Conservation (phyloP, 768 basidiomycete genomes). For the Tylopilus balloui region DNA sequence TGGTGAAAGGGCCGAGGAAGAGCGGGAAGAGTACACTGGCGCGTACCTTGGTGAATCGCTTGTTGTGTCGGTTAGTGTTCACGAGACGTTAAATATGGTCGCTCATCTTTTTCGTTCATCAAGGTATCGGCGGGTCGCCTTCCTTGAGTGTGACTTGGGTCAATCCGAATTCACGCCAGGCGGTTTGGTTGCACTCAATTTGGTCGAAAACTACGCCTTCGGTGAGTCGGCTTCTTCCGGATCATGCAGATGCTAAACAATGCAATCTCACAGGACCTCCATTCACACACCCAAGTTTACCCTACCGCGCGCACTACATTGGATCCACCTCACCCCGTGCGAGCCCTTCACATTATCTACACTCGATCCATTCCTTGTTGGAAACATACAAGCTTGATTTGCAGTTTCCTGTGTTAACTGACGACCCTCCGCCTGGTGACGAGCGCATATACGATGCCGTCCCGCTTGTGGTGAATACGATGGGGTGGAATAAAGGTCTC, state of each 20-base stretch:
- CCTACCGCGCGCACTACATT: conserved; percentile 73
- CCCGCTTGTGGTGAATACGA: conserved; percentile 90
- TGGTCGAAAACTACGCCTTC: conserved; percentile 63
- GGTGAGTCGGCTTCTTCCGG: conserved; percentile 40
- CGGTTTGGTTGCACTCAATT: conserved; percentile 76
- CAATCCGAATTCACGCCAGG: conserved; percentile 92
- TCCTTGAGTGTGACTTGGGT: conserved; percentile 87
- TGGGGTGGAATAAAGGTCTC: conserved; percentile 95
- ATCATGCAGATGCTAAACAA: neutral
- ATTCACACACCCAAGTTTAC: conserved; percentile 76
- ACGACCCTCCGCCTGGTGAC: conserved; percentile 29
- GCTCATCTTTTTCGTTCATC: neutral
- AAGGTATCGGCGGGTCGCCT: conserved; percentile 81
- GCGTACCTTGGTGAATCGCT: conserved; percentile 62
- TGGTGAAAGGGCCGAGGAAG: conserved; percentile 84
- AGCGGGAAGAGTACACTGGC: conserved; percentile 90
- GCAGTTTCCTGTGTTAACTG: conserved; percentile 39
- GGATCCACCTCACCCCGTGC: conserved; percentile 76
- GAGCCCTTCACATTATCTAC: conserved; percentile 71
- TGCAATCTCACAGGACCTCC: conserved; percentile 59
- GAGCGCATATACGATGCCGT: conserved; percentile 51
- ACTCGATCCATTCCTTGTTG: conserved; percentile 60
- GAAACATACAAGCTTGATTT: conserved; percentile 68
- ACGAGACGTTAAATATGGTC: neutral
- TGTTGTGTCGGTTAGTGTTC: conserved; percentile 49